phyloP scores from a whole-genome alignment of 306 rosid species.

The Astragalus glycyphyllos region DNA sequence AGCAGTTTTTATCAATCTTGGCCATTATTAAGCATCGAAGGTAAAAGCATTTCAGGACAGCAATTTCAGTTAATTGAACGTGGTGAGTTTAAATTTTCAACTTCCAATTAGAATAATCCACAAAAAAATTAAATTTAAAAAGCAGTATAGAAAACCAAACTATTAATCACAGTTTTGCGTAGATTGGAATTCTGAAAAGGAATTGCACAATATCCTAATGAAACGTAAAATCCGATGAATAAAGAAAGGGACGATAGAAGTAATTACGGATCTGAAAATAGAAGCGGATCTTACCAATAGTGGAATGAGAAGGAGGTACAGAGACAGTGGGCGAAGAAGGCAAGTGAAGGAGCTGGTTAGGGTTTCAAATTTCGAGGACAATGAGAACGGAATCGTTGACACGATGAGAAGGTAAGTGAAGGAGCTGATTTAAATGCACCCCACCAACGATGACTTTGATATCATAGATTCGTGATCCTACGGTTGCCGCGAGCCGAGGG shows the following conservation, averaged over 20 bases:
- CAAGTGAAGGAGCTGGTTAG: conserved; percentile 50
- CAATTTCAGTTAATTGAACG: conserved; percentile 33
- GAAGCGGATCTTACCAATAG: conserved; percentile 49
- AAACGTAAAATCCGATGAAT: background rate
- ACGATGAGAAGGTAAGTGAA: no score
- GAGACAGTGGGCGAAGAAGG: conserved; percentile 33
- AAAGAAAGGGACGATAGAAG: background rate
- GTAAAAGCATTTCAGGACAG: conserved; percentile 19
- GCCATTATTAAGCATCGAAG: conserved; percentile 10
- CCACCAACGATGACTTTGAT: background rate
- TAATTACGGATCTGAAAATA: conserved; percentile 46
- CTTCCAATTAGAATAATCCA: conserved; percentile 3
- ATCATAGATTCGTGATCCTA: conserved; percentile 25
- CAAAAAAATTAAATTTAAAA: background rate
- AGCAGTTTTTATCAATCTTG: background rate
- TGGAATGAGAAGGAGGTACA: conserved; percentile 11
- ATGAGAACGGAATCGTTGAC: conserved; percentile 41
- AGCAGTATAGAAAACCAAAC: background rate
- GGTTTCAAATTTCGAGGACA: conserved; percentile 55
- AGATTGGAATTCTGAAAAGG: conserved; percentile 19
- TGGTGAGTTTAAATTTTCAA: conserved; percentile 23
- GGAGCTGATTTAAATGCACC: no score
- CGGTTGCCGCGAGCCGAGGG: conserved; percentile 28
- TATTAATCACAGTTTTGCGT: background rate
- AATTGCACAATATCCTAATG: background rate